Base-by-base conservation (phyloP, 192 early-diverging fungal species). In the Thoreauomyces humboldtii region DNA sequence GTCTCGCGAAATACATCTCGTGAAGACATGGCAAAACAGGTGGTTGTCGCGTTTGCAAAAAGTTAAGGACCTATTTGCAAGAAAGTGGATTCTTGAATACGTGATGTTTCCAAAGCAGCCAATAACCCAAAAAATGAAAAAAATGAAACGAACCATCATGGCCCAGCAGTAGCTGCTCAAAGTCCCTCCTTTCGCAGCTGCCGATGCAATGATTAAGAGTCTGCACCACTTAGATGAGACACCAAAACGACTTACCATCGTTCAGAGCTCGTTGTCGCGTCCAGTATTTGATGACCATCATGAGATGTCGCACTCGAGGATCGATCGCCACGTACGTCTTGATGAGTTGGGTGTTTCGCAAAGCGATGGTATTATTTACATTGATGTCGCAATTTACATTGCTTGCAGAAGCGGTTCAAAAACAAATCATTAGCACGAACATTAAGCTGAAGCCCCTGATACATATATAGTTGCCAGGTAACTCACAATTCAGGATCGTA, bases 231-330 rank as follows among this genome's bases (percentile, higher is more conserved):
- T 37, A 14, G 22, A 51, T 25, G 27, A 34, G 41, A 4, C 25
- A 69, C 15, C 24, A 38, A 52, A 14, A 36, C 36, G 7, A 3
- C 67, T 46, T 78, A 91, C 89, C 89, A 37, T 98, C 94, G 70
- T 94, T 96, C 51, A 98, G 70, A 28, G 81, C 86, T 54, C 95
- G 75, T 58, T 81, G 85, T 63, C 88, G 81, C 38, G 95, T 85
- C 94, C 94, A 98, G 71, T 95, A 76, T 69, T 96, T 98, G 77
- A 98, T 79, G n/a, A 93, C 82, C 87, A 95, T 89, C 38, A 90
- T 81, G 64, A 98, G 80, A 0, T 91, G 94, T 32, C 87, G 81
- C n/a, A 96, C 92, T 12, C 94, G 84, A 14, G 87, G 75, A 72
- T 96, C 94, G 28, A 94, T 81, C 6, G 80, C 83, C 5, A 95